These are phyloP conservation scores for Collybia mongolica DNA, from an alignment of 768 basidiomycete species.

Conservation along the genomic window DNA sequence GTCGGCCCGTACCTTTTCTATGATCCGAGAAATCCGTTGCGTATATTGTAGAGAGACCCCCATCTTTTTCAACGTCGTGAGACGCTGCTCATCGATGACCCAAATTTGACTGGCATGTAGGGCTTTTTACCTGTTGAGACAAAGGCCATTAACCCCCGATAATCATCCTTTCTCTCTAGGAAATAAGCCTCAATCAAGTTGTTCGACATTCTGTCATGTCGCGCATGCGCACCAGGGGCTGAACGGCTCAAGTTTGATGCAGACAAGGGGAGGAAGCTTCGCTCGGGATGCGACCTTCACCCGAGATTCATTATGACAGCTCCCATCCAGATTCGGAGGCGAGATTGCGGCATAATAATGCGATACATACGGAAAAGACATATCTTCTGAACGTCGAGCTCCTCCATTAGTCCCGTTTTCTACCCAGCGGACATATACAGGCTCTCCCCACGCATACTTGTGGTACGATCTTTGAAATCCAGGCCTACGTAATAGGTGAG, in stretches of 20 bases:
- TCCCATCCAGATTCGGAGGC: constrained; percentile 9
- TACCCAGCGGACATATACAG: constrained; percentile 2
- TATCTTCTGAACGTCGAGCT: constrained; percentile 4
- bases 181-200: constrained; percentile 5
- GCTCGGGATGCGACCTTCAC: constrained; percentile 3
- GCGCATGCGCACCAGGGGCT: constrained; percentile 7
- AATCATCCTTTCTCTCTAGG: not conserved
- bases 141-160: not conserved
- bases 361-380: constrained; percentile 10
- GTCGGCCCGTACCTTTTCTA: no score
- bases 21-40: no score
- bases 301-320: constrained; percentile 10
- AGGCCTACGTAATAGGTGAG: constrained; percentile 22
- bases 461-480: not conserved
- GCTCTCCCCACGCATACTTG: not conserved
- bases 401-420: constrained; percentile 17
- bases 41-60: no score
- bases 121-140: no score
- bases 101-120: no score
- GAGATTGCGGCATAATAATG: constrained; percentile 12
- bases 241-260: constrained; percentile 6
- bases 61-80: no score
- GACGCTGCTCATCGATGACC: not conserved
- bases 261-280: constrained; percentile 12
- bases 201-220: constrained; percentile 10